Base-by-base conservation (phyloP, 192 early-diverging fungal species). In the Coemansia sp. region DNA sequence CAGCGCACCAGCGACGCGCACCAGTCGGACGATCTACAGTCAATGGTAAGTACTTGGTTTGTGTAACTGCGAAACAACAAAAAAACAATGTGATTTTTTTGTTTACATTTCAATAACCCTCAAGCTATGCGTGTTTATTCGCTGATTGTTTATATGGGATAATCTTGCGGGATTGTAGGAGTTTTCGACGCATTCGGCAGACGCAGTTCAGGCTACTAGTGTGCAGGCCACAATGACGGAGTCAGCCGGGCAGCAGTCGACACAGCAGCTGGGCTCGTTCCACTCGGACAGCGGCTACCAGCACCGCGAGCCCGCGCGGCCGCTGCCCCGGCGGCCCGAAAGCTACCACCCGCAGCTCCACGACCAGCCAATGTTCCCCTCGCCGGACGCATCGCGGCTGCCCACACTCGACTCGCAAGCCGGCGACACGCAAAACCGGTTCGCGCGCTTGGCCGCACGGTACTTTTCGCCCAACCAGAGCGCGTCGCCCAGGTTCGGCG, bases 391-490 rank as follows among this genome's bases (percentile, higher is more conserved):
- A 23, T 25, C 21, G 15, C 46, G 29, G 8, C 22, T 59, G 56
- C 60, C 60, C 2, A 63, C 65, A 39, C 56, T 67, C 52, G 60
- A 58, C 42, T 67, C 65, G 20, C 53, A 55, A 20, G 27, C 51
- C 5, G 42, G 53, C 5, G 52, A 32, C 44, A 49, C 27, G 8
- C 8, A 11, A 4, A 20, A 8, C 35, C 58, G 70, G 27, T 47
- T 65, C 21, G 70, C 58, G 10, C 54, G 63, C 14, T 45, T 73
- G 34, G 63, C 60, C 10, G 59, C 59, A 8, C 62, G 70, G 31
- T 73, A 73, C 54, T 59, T 56, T 5, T 35, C 30, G 29, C 50
- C 38, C n/a, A n/a, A n/a, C n/a, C n/a, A n/a, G n/a, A n/a, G n/a
- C n/a, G n/a, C n/a, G n/a, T n/a, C n/a, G n/a, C n/a, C n/a, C n/a